Conservation (phyloP, 495 filamentous ascomycete genomes). For the Podospora pseudoanserina region DNA sequence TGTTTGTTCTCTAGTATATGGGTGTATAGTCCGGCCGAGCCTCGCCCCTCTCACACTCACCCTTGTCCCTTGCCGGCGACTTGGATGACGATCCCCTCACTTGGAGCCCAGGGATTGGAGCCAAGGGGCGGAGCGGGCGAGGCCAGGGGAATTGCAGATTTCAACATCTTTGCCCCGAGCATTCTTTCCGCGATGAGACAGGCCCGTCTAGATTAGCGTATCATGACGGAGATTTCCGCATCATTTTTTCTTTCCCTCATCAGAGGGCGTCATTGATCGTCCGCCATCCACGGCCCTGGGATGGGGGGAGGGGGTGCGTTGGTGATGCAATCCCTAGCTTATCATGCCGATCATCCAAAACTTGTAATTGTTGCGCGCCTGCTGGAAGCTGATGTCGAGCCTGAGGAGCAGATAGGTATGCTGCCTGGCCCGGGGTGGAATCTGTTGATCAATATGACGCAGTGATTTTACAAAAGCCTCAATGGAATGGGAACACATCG, state of each 20-base stretch:
- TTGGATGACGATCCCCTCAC: conserved; percentile 5
- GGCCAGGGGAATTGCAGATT: neutral
- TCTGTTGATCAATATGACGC: neutral
- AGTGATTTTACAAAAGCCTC: no score
- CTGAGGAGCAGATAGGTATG: neutral
- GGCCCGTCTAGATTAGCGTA: neutral
- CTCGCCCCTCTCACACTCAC: neutral
- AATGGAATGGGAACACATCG: neutral
- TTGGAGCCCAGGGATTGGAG: neutral
- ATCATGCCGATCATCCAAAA: neutral
- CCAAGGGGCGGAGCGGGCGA: neutral
- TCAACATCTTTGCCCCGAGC: neutral
- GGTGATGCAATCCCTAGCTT: neutral
- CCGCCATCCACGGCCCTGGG: neutral
- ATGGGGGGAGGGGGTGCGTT: neutral
- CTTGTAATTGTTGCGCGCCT: neutral
- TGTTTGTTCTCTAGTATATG: neutral
- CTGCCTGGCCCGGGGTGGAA: neutral
- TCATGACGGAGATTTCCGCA: neutral
- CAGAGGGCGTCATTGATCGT: neutral
- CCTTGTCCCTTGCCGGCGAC: neutral
- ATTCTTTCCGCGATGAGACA: conserved; percentile 9
- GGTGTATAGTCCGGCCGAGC: neutral
- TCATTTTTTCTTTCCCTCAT: neutral
- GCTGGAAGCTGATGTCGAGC: no score